Evolutionary conservation across 2,329 filamentous ascomycete genomes (phyloP), one percentile per base, ranked within the genome.

Genomic region (Erysiphe pulchra): DNA sequence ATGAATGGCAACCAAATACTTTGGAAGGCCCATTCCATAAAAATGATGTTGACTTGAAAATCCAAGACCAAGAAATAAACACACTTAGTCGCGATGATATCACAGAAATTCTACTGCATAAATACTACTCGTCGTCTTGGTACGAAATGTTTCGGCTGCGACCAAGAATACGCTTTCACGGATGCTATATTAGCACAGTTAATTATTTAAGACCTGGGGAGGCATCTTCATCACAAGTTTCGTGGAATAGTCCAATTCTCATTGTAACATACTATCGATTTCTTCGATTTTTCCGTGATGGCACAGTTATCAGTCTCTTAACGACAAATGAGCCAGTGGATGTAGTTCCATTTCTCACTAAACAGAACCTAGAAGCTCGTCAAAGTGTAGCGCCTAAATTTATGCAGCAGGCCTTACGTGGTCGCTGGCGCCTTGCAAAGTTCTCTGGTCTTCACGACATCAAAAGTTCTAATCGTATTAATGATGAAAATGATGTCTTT

Each of bases 211-310:
- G 90, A 20, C 66, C 83, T 0, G 90, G 90, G 31, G 80, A 80
- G 48, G 69, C 77, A 11, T 77, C 75, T 2, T 69, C 72, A 17
- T 78, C 76, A 51, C 76, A 75, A 46, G 63, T 79, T 16, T 78
- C 80, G 1, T 93, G 86, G 83, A 65, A 66, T 41, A 78, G 72
- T 20, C 86, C 86, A 9, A 79, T 95, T 33, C 85, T 92, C 59
- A 92, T 95, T 48, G 85, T 98, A 43, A 98, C 90, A 0, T 98
- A 95, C 63, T 98, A 92, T 64, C 83, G 90, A 47, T 98, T 95
- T 62, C 71, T 98, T 3, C 81, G 90, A 45, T 90, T 98, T 65
- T 90, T 90, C 64, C 80, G 85, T 20, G 83, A 95, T 60, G 90
- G 90, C 28, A 79, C 80, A 1, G 75, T 71, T 51, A 76, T 95